A percentile compares a stretch with the other conserved stretches of the same genome.
Conservation (phyloP, 2,329 filamentous ascomycete species). For the Aspergillus hortae region DNA sequence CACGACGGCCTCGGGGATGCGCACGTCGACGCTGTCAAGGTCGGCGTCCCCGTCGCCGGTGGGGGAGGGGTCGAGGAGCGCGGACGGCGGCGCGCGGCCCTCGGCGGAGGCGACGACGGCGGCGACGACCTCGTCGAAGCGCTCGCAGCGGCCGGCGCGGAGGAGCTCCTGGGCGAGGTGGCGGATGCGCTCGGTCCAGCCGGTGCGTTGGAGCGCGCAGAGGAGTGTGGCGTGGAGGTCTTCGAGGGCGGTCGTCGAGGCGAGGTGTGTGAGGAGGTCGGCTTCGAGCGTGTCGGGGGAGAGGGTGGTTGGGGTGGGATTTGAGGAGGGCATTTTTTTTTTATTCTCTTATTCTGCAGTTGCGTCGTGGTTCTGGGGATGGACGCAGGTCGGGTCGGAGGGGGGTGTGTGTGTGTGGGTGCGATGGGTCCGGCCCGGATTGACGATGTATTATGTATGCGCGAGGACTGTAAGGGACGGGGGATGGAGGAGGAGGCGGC, state of each 20-base stretch:
- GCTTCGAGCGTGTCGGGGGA: constrained; percentile 41
- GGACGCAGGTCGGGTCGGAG: no score
- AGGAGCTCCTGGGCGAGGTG: constrained; percentile 54
- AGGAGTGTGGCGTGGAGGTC: constrained; percentile 54
- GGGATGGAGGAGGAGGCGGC: background rate
- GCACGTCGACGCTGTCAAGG: constrained; percentile 43
- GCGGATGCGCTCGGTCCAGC: constrained; percentile 57
- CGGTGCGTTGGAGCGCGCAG: constrained; percentile 53
- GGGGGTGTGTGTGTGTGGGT: no score
- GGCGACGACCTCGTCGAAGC: constrained; percentile 54
- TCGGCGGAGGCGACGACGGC: constrained; percentile 49
- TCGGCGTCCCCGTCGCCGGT: constrained; percentile 16
- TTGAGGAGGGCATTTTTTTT: constrained; percentile 10
- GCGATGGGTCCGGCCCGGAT: no score
- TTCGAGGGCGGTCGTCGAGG: constrained; percentile 48
- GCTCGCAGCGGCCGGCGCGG: constrained; percentile 55
- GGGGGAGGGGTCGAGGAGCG: background rate
- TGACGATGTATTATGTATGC: no score
- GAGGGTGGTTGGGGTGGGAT: constrained; percentile 21
- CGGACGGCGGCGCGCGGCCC: constrained; percentile 26
- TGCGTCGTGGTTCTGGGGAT: no score
- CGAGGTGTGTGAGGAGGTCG: constrained; percentile 43
- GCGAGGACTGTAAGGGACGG: background rate
- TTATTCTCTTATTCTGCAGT: background rate
- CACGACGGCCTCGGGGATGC: constrained; percentile 48